These are phyloP conservation scores for Dactylonectria estremocensis DNA, from an alignment of 2,329 filamentous ascomycete species.

Conservation along the genomic window DNA sequence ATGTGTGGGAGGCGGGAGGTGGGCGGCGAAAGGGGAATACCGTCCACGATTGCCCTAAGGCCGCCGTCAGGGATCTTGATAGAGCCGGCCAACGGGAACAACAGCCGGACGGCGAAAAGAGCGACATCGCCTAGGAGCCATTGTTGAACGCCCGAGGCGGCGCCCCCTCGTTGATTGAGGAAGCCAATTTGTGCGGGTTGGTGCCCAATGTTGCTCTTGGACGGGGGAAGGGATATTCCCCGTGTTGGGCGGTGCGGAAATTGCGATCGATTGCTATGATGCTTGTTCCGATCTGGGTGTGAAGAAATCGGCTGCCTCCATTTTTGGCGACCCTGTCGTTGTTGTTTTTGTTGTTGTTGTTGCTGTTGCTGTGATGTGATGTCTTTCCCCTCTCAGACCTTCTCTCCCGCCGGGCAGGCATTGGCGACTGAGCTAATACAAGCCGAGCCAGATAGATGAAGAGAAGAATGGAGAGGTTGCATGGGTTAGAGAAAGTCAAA, in stretches of 20 bases:
- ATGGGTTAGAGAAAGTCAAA: constrained; percentile 34
- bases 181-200: constrained; percentile 42
- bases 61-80: constrained; percentile 44
- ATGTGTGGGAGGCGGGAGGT: constrained; percentile 1
- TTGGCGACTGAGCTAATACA: background rate
- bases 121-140: constrained; percentile 5
- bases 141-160: constrained; percentile 14
- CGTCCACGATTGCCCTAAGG: constrained; percentile 26
- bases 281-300: constrained; percentile 5
- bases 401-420: background rate
- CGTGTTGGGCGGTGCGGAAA: constrained; percentile 31
- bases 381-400: background rate
- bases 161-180: background rate
- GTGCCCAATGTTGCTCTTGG: constrained; percentile 53
- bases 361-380: background rate
- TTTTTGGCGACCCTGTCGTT: background rate
- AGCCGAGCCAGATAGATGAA: background rate
- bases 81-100: constrained; percentile 62
- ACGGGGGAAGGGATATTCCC: constrained; percentile 7
- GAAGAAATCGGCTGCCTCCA: background rate
- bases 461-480: constrained; percentile 1
- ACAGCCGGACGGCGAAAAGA: constrained; percentile 53
- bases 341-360: background rate
- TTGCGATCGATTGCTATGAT: constrained; percentile 24
- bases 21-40: constrained; percentile 11